These are phyloP conservation scores for Lophium mytilinum DNA, from an alignment of 495 filamentous ascomycete species.

Conservation along the genomic window DNA sequence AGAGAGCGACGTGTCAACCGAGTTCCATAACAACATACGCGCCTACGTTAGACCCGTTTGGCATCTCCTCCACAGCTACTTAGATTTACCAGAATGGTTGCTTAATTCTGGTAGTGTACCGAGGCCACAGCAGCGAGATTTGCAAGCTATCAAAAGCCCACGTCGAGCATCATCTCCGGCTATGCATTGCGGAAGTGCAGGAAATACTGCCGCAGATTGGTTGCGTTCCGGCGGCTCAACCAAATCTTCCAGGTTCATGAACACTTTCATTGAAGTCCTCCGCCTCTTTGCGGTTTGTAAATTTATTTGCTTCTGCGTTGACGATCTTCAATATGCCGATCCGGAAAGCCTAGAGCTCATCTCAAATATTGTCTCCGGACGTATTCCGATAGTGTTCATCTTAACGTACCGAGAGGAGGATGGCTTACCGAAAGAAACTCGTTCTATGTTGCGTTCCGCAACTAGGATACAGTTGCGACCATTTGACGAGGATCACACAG, in stretches of 20 bases:
- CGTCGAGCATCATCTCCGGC: slow-evolving; percentile 15
- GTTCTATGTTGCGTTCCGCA: slow-evolving; percentile 20
- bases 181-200: slow-evolving; percentile 16
- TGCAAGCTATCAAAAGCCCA: slow-evolving; percentile 9
- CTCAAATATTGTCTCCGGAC: slow-evolving; percentile 59
- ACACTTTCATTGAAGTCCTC: slow-evolving; percentile 77
- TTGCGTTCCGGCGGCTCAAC: slow-evolving; percentile 58
- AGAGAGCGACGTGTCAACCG: slow-evolving; percentile 73
- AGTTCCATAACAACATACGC: slow-evolving; percentile 70
- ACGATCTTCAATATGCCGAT: slow-evolving; percentile 83
- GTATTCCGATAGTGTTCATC: slow-evolving; percentile 71
- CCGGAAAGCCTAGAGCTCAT: slow-evolving; percentile 76
- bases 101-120: slow-evolving; percentile 41
- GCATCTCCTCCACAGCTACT: slow-evolving; percentile 64
- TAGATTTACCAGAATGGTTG: slow-evolving; percentile 69
- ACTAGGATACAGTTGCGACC: slow-evolving; percentile 60
- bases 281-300: slow-evolving; percentile 67
- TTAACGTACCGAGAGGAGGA: slow-evolving; percentile 56
- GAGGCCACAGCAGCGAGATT: slow-evolving; percentile 17
- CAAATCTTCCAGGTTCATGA: slow-evolving; percentile 71
- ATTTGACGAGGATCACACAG: slow-evolving; percentile 64
- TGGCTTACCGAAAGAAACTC: slow-evolving; percentile 16
- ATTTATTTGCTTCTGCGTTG: slow-evolving; percentile 74
- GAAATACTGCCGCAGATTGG: slow-evolving; percentile 59
- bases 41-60: slow-evolving; percentile 67